Conservation (phyloP, 2,329 filamentous ascomycete species). For the Aspergillus sp. region DNA sequence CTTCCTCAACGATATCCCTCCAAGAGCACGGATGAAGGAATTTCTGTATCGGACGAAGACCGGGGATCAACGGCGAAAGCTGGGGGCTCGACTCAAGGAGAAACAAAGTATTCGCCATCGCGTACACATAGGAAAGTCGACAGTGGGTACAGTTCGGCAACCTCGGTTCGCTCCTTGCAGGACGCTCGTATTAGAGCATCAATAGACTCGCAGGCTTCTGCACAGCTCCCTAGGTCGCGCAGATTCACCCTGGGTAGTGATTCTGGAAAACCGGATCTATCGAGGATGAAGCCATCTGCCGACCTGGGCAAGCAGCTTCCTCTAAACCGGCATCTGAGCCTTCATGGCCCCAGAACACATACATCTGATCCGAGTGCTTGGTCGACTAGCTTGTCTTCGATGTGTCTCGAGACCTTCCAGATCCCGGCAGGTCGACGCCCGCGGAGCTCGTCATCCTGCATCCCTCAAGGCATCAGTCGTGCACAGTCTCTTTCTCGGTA, state of each 20-base stretch:
- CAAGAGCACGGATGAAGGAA: conserved; percentile 16
- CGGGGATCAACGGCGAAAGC: not conserved
- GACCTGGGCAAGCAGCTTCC: conserved; percentile 8
- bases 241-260: conserved; percentile 18
- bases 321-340: conserved; percentile 18
- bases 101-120: conserved; percentile 15
- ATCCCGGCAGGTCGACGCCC: conserved; percentile 2
- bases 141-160: conserved; percentile 39
- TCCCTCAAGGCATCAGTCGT: not conserved
- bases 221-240: conserved; percentile 2
- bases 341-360: conserved; percentile 12
- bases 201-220: conserved; percentile 25
- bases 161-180: conserved; percentile 29
- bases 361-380: conserved; percentile 13
- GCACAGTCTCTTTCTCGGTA: conserved; percentile 9
- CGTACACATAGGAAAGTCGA: conserved; percentile 32
- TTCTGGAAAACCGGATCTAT: conserved; percentile 6
- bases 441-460: conserved; percentile 12
- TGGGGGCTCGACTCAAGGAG: not conserved
- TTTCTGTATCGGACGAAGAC: conserved; percentile 19
- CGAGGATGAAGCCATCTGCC: not conserved
- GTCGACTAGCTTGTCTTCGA: conserved; percentile 9
- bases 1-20: not conserved
- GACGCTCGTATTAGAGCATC: conserved; percentile 22
- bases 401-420: conserved; percentile 13